phyloP scores from a whole-genome alignment of 306 rosid genomes.

The Psophocarpus tetragonolobus region DNA sequence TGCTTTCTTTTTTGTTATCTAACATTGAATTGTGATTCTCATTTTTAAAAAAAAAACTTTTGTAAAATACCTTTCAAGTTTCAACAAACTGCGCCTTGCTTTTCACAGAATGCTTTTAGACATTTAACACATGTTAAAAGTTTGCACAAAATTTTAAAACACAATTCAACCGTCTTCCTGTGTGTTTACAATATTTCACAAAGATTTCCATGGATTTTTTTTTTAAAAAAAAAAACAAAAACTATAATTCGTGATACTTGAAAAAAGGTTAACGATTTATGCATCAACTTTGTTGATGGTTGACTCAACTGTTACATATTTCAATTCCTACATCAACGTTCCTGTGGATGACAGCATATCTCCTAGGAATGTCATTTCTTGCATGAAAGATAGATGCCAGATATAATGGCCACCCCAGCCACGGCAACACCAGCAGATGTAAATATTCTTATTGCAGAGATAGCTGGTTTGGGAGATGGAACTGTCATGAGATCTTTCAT shows the following conservation, averaged over 20 bases:
- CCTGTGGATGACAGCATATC: background rate
- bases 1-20: no score
- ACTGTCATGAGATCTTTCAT: conserved; percentile 69
- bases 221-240: background rate
- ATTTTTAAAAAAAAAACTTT: no score
- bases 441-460: conserved; percentile 49
- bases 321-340: conserved; percentile 14
- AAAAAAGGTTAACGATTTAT: background rate
- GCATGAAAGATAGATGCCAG: conserved; percentile 71
- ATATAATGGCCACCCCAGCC: conserved; percentile 72
- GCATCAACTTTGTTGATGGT: conserved; percentile 39
- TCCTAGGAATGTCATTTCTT: conserved; percentile 53
- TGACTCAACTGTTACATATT: background rate
- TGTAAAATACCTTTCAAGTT: no score
- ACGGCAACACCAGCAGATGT: conserved; percentile 61
- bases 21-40: no score
- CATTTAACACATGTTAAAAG: no score
- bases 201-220: background rate
- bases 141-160: no score
- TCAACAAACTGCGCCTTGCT: no score
- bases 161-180: no score
- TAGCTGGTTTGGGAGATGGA: conserved; percentile 48
- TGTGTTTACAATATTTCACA: background rate
- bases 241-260: background rate
- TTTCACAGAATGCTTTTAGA: no score